Conservation (phyloP, 805 yeast species). For the Candida railenensis region DNA sequence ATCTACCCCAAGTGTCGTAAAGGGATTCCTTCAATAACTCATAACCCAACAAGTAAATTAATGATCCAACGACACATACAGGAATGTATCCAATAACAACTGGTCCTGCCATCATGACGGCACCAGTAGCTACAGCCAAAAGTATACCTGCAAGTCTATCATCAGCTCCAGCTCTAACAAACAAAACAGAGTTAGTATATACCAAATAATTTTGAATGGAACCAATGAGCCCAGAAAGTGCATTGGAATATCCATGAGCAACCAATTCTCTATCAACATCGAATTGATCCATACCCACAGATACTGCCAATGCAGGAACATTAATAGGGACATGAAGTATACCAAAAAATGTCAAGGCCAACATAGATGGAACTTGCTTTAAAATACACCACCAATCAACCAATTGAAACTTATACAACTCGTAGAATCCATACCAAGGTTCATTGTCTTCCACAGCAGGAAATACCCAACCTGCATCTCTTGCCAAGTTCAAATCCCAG, state of each 20-base stretch:
- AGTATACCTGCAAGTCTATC: slow-evolving; percentile 86
- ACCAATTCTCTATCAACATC: slow-evolving; percentile 92
- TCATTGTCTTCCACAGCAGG: slow-evolving; percentile 58
- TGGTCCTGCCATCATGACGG: slow-evolving; percentile 86
- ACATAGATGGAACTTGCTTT: slow-evolving; percentile 83
- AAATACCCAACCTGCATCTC: slow-evolving; percentile 86
- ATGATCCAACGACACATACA: slow-evolving; percentile 91
- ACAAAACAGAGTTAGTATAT: slow-evolving; percentile 88
- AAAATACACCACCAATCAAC: slow-evolving; percentile 76
- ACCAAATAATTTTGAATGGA: slow-evolving; percentile 93
- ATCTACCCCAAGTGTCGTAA: slow-evolving; percentile 77
- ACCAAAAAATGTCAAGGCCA: slow-evolving; percentile 94
- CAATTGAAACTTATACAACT: slow-evolving; percentile 60
- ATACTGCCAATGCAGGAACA: slow-evolving; percentile 94
- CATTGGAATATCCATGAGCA: slow-evolving; percentile 92
- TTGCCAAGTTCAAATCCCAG: slow-evolving; percentile 58
- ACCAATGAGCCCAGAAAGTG: slow-evolving; percentile 78
- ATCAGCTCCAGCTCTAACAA: slow-evolving; percentile 93
- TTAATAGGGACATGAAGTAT: slow-evolving; percentile 95
- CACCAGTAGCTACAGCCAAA: slow-evolving; percentile 77
- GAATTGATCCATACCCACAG: slow-evolving; percentile 78
- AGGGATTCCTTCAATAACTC: slow-evolving; percentile 86
- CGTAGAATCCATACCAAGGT: slow-evolving; percentile 91
- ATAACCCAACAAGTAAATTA: slow-evolving; percentile 87
- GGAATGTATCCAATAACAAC: slow-evolving; percentile 92